Conservation (phyloP, 208 protist species). For the Trypanosoma grayi region DNA sequence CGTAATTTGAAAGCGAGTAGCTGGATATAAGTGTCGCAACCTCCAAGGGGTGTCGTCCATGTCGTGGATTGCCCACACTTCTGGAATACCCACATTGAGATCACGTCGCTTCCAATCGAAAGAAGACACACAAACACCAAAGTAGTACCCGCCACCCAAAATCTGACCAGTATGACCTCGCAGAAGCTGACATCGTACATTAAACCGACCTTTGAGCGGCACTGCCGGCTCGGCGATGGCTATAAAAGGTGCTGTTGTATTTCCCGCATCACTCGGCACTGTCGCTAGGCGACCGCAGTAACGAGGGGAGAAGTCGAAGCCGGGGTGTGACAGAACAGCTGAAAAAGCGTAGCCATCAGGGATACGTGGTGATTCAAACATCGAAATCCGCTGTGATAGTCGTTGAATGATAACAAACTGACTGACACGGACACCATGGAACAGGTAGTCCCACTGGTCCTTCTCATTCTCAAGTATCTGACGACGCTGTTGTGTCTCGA, state of each 20-base stretch:
- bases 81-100: slow-evolving; percentile 49
- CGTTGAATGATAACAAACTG: slow-evolving; percentile 57
- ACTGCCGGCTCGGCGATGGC: slow-evolving; percentile 83
- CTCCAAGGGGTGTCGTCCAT: slow-evolving; percentile 87
- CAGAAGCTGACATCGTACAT: slow-evolving; percentile 79
- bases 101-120: slow-evolving; percentile 77
- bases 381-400: slow-evolving; percentile 27
- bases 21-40: slow-evolving; percentile 63
- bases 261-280: slow-evolving; percentile 61
- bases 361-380: slow-evolving; percentile 40
- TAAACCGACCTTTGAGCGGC: slow-evolving; percentile 47
- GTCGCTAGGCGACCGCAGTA: slow-evolving; percentile 78
- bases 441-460: slow-evolving; percentile 80
- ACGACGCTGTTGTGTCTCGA: slow-evolving; percentile 58
- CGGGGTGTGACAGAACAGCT: slow-evolving; percentile 63
- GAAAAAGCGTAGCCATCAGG: slow-evolving; percentile 74
- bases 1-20: slow-evolving; percentile 53
- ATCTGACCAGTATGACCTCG: slow-evolving; percentile 84
- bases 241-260: slow-evolving; percentile 78
- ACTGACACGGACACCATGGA: slow-evolving; percentile 62
- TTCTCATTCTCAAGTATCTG: slow-evolving; percentile 70
- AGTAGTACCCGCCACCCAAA: slow-evolving; percentile 90
- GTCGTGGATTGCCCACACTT: slow-evolving; percentile 90
- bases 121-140: slow-evolving; percentile 67
- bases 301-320: slow-evolving; percentile 58